A percentile compares a stretch with the other conserved stretches of the same genome.
Conservation (phyloP, 805 yeast genomes). For the Candida jianshihensis region DNA sequence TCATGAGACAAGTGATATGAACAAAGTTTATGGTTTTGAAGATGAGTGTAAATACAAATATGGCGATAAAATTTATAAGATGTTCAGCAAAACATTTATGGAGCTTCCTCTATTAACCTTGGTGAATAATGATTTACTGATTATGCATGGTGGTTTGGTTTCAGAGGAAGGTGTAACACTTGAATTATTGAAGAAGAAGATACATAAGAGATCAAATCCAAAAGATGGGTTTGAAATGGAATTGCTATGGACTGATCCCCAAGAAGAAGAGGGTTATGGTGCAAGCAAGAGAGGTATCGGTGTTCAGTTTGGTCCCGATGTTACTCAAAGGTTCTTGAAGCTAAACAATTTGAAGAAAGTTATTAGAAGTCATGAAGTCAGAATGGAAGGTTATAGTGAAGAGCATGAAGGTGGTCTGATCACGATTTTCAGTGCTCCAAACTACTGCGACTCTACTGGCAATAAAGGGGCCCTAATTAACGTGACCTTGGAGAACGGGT, state of each 20-base stretch:
- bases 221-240: conserved; percentile 94
- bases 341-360: conserved; percentile 68
- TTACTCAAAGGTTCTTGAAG: conserved; percentile 73
- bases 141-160: conserved; percentile 94
- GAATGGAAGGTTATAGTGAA: conserved; percentile 82
- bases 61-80: conserved; percentile 67
- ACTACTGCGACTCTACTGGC: conserved; percentile 90
- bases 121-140: conserved; percentile 70
- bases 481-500: conserved; percentile 33
- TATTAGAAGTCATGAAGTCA: conserved; percentile 91
- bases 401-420: conserved; percentile 84
- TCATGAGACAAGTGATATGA: conserved; percentile 96
- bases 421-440: conserved; percentile 98
- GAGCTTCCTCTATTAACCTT: conserved; percentile 81
- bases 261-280: conserved; percentile 64
- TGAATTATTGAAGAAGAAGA: conserved; percentile 64
- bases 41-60: conserved; percentile 94
- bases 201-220: conserved; percentile 83
- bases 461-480: conserved; percentile 88
- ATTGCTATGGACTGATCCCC: conserved; percentile 96
- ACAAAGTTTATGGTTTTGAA: conserved; percentile 91
- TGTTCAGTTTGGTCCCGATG: conserved; percentile 93
- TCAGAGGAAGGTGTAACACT: conserved; percentile 67
- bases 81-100: conserved; percentile 82
- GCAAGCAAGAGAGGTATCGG: conserved; percentile 95